Base-by-base conservation (phyloP, 768 basidiomycete genomes). In the Trametes villosa region DNA sequence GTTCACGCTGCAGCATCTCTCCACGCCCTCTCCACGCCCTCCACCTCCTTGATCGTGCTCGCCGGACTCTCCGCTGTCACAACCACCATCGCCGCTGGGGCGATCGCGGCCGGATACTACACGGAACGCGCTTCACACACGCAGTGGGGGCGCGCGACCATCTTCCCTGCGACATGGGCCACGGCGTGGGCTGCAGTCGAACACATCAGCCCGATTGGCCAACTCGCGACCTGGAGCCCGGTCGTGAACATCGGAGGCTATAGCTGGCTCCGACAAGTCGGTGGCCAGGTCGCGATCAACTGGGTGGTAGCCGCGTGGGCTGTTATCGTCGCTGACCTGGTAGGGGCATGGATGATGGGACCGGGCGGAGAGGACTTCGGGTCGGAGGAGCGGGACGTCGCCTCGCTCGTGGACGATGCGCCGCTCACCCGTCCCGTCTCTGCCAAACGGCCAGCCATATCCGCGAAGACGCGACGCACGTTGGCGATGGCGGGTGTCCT, bases 221-320 rank as follows among this genome's bases (percentile, higher is more conserved):
- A 87, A 57, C 80, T 94, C 12, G 77, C 85, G 9, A 82, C 86
- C 17, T 94, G 91, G 91, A 86, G 81, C 31, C 86, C 89, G 11
- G 76, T 83, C 15, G 70, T 78, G 8, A 81, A 81, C 5, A 70
- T 79, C 33, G 78, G 79, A 9, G 74, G 81, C 0, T 94, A 93
- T 67, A 68, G 68, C 3, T 94, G 91, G 91, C 71, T 86, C n/a
- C 65, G 82, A 2, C 83, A 81, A 0, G 70, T 79, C 44, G 62
- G 83, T 24, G 92, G 92, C 5, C 79, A 86, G 31, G 72, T 78
- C 31, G 84, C 82, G 9, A 79, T 84, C 59, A 89, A 94, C 70
- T 94, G 90, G 88, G 70, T 88, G 27, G 79, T 83, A 8, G 91
- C 83, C n/a, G 86, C 84, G 9, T 94, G 88, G 87, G 89, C 89